Evolutionary conservation across 371 early-diverging fungal genomes (phyloP), one percentile per base, ranked within the genome.

Genomic region (Circinella umbellata): DNA sequence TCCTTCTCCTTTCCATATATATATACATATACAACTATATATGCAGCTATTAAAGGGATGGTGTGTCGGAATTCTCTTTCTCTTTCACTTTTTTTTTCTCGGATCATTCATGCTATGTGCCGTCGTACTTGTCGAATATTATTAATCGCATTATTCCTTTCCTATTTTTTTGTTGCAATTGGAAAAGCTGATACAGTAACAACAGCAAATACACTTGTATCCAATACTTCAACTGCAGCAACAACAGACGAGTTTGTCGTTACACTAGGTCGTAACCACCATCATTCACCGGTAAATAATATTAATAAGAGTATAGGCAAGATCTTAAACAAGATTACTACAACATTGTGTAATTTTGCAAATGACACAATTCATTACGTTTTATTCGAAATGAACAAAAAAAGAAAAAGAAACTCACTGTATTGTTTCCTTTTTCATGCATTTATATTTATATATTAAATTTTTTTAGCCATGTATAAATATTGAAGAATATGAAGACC

Each of bases 401-500:
- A 42, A 42, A 42, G 11, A 42, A 42, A 42, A 42, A 42, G 42
- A 42, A 42, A 37, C 61, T 47, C 37, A 42, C 42, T 68, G 61
- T 7, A 55, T 9, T 4, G 4, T 17, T 54, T 15, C 47, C 54
- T 27, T 11, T 15, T 20, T 53, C 27, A 36, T 15, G 10, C 54
- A 20, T 34, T 13, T 14, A 27, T 27, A 14, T 4, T 34, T 27
- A 67, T 36, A 46, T 59, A 27, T 42, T 42, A 46, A 61, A 46
- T 46, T 17, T 49, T 49, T 13, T 13, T 70, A 73, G 63, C 27
- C 82, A 76, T 88, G 89, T 67, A 71, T 73, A 18, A 73, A 88
- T 61, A 86, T 91, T 9, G 84, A 82, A 66, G 64, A 65, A 1
- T 86, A 88, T 20, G 49, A 68, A 9, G 84, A 89, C 64, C 80